Evolutionary conservation across 2,329 filamentous ascomycete genomes (phyloP), one percentile per base, ranked within the genome.

Genomic region (Monilinia fructicola): DNA sequence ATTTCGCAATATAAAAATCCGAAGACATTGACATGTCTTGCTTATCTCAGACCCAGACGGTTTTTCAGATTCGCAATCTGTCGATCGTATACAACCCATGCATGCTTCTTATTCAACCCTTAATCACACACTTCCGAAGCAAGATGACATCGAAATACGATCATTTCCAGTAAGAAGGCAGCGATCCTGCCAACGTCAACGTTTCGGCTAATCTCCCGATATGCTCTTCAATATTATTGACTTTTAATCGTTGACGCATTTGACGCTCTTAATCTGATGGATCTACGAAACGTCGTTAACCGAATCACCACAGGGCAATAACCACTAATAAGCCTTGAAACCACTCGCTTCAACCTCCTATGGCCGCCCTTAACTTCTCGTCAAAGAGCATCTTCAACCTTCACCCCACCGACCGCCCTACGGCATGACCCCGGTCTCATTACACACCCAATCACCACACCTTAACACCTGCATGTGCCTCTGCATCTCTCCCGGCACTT

Each of bases 341-440:
- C 11, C 18, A 7, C 61, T 56, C 42, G 26, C 52, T 38, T 64
- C 48, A 64, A 58, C 9, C 54, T 64, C 62, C 38, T 60, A 60
- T 48, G 26, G 56, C 54, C 28, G 44, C 54, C 14, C n/a, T 65
- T 48, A 58, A 31, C 62, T 23, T 59, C 18, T 46, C 26, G 14
- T n/a, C 31, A 59, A 48, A 65, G 35, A 42, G 23, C 38, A 58
- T 26, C 31, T 58, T 18, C n/a, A 38, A 55, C 31, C 46, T 38
- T 38, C 42, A 54, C 54, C 53, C 62, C 53, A 48, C 40, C 53
- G 44, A 7, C 31, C 31, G 62, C 38, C 52, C 28, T n/a, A 48
- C 62, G 62, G 62, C 62, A 52, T 58, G 62, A 65, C 62, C 62
- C 62, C 62, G 62, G 62, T 50, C 52, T 44, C 53, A 65, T 65